Conservation (phyloP, 2,329 filamentous ascomycete genomes). For the Thelonectria blattea region DNA sequence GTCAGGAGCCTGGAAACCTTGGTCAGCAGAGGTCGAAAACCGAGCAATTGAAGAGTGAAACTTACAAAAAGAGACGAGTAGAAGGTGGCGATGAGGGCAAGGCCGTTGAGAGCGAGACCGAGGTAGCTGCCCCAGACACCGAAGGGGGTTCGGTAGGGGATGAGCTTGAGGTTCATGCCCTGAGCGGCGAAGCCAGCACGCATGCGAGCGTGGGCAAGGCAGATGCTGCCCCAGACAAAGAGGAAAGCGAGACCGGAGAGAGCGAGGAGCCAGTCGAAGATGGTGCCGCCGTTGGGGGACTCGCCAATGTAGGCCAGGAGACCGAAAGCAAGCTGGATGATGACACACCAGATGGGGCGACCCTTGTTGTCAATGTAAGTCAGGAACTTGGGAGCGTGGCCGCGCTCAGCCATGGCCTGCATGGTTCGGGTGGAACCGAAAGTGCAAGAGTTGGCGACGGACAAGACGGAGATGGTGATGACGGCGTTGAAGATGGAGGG, state of each 20-base stretch:
- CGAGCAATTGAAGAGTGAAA: not conserved
- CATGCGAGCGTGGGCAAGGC: slow-evolving; percentile 89
- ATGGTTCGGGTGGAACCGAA: slow-evolving; percentile 92
- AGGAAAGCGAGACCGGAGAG: slow-evolving; percentile 76
- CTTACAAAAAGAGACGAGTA: slow-evolving; percentile 62
- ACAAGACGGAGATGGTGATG: slow-evolving; percentile 88
- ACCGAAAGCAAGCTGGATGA: slow-evolving; percentile 70
- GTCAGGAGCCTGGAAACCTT: slow-evolving; percentile 14
- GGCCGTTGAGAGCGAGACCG: slow-evolving; percentile 74
- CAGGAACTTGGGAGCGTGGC: slow-evolving; percentile 78
- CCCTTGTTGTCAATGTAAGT: slow-evolving; percentile 84
- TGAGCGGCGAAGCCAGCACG: slow-evolving; percentile 74
- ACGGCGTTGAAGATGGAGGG: slow-evolving; percentile 92
- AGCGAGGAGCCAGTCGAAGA: slow-evolving; percentile 82
- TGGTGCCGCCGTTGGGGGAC: slow-evolving; percentile 61
- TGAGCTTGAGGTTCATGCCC: slow-evolving; percentile 72
- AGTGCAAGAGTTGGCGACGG: slow-evolving; percentile 89
- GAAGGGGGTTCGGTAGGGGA: slow-evolving; percentile 82
- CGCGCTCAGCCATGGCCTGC: slow-evolving; percentile 86
- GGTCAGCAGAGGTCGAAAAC: not conserved
- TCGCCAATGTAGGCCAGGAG: slow-evolving; percentile 80
- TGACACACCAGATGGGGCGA: slow-evolving; percentile 77
- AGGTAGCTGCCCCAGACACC: slow-evolving; percentile 84
- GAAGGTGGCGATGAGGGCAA: slow-evolving; percentile 86
- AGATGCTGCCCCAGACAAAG: slow-evolving; percentile 86